A percentile compares a stretch with the other conserved stretches of the same genome.
phyloP scores from a whole-genome alignment of 768 basidiomycete species.

The Suillus sp. region DNA sequence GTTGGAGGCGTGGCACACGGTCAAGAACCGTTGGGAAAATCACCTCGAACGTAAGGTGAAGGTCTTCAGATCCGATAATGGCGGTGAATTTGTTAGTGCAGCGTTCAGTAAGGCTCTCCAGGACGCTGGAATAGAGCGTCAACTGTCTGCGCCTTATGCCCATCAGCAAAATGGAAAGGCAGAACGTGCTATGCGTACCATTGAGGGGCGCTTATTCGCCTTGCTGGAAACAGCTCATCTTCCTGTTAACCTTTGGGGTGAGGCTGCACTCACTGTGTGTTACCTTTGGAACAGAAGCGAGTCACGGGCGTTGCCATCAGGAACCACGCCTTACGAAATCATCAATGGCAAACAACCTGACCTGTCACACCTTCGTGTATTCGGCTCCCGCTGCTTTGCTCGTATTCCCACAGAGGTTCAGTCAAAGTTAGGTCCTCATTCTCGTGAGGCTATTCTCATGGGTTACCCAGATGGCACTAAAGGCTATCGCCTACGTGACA shows the following conservation, averaged over 20 bases:
- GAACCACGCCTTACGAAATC: conserved; percentile 23
- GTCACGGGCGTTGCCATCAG: fast-evolving
- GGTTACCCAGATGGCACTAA: background rate
- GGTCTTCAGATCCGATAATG: no score
- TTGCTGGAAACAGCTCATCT: background rate
- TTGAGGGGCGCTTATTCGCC: background rate
- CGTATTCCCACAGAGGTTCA: conserved; percentile 4
- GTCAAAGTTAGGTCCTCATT: conserved; percentile 15
- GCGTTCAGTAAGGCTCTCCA: background rate
- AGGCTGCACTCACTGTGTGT: background rate
- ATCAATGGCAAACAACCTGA: conserved; percentile 26
- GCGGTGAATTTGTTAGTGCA: no score
- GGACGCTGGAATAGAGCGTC: background rate
- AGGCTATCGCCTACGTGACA: fast-evolving
- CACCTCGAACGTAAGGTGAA: no score
- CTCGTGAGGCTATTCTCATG: conserved; percentile 8
- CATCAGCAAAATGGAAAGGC: background rate
- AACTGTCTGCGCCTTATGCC: background rate
- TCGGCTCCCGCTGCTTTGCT: conserved; percentile 22
- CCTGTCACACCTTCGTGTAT: conserved; percentile 23
- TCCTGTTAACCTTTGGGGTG: background rate
- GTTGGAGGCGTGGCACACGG: no score
- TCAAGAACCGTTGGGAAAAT: no score
- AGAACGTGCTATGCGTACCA: fast-evolving
- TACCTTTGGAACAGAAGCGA: background rate